These are phyloP conservation scores for Platismatia glauca DNA, from an alignment of 495 filamentous ascomycete genomes.

Conservation along the genomic window DNA sequence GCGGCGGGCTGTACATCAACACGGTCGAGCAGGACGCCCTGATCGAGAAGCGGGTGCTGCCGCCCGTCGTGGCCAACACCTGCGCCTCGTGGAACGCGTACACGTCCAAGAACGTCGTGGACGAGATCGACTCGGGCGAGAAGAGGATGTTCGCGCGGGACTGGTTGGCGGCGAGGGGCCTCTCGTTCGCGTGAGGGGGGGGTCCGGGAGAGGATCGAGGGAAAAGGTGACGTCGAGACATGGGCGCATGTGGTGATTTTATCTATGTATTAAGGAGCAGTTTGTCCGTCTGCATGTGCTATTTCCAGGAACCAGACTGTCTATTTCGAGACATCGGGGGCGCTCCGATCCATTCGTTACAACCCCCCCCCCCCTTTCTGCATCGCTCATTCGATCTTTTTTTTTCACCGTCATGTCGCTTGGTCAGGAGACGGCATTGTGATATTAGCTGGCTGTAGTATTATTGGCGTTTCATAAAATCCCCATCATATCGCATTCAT, in stretches of 20 bases:
- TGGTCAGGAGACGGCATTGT: too few relatives aligned
- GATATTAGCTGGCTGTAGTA: too few relatives aligned
- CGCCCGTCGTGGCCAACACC: constrained; percentile 14
- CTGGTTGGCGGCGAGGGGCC: too few relatives aligned
- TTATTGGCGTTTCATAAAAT: too few relatives aligned
- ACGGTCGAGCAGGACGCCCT: constrained; percentile 20
- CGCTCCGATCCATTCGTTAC: neutral
- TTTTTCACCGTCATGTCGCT: neutral
- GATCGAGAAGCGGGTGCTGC: constrained; percentile 22
- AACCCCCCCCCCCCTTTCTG: too few relatives aligned
- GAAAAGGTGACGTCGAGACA: neutral
- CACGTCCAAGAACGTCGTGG: constrained; percentile 13
- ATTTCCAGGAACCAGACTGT: neutral
- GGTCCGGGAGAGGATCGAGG: neutral
- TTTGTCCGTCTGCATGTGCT: neutral
- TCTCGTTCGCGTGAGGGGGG: neutral
- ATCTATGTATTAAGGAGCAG: too few relatives aligned
- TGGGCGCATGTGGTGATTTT: neutral
- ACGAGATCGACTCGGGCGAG: constrained; percentile 25
- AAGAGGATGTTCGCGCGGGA: too few relatives aligned
- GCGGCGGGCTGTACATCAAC: constrained; percentile 26
- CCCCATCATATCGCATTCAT: too few relatives aligned
- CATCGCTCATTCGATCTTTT: neutral
- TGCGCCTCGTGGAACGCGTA: constrained; percentile 22
- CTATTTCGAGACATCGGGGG: neutral